Evolutionary conservation across 257 asterid species (phyloP), one percentile per base, ranked within the genome.

Genomic region (Salvia splendens): DNA sequence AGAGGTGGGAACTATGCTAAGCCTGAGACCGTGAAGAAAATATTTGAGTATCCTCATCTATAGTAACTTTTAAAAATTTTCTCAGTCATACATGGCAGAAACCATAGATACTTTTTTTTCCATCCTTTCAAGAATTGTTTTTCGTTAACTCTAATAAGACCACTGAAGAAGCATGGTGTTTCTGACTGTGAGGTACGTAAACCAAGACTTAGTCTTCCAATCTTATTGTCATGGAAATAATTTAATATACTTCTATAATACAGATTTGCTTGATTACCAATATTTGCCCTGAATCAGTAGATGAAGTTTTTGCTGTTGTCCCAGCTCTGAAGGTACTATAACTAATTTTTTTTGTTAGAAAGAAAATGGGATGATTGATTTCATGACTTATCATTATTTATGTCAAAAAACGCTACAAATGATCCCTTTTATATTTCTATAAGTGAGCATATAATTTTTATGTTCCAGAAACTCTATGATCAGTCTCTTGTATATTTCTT

Each of bases 231-330:
- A 43, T 65, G 68, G 15, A 53, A 48, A 49, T 59, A 50, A 24
- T 66, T 74, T 75, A 72, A 68, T 47, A 46, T 24, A n/a, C 73
- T 62, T 65, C 40, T 58, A 28, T 72, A 64, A 15, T 61, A 52
- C 88, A 94, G 97, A 83, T 91, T 45, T 91, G 96, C 86, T 65
- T 84, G 81, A 83, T 94, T 74, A 88, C 84, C 74, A 94, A 91
- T 78, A 43, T 88, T 33, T 72, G 74, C 74, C 84, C 88, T 5
- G 97, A 88, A 69, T 77, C 95, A n/a, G 88, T 67, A 20, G 96
- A 94, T 48, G 99, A 94, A 87, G 89, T 88, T 61, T 87, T 85
- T 79, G 95, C 89, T 55, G 91, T 87, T 74, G 68, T 91, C 66
- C 97, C 96, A 8, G 75, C 91, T 12, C 82, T 91, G 63, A 85